Evolutionary conservation across 352 stramenopile species (phyloP), one percentile per base, ranked within the genome.

Genomic region (Pythium dissimile): DNA sequence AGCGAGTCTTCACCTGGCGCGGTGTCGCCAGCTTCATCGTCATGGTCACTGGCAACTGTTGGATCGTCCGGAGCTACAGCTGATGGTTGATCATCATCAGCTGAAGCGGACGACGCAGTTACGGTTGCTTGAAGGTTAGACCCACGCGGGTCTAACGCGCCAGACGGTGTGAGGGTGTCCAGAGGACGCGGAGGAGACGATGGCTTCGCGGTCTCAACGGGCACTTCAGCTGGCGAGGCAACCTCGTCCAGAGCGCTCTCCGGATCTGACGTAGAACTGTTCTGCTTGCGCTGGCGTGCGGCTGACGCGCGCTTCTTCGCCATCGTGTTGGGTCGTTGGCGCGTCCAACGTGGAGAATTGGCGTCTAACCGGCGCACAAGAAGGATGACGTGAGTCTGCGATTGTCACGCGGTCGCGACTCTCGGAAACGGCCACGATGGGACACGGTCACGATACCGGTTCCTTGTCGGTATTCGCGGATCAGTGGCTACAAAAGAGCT

Each of bases 51-150:
- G 41, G 41, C 2, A 7, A 7, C 26, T 35, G 15, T 27, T 16
- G 16, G 24, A 15, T 21, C 15, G 12, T 50, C 27, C n/a, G n/a
- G n/a, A n/a, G n/a, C n/a, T n/a, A n/a, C n/a, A n/a, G n/a, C n/a
- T n/a, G n/a, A n/a, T n/a, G n/a, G n/a, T n/a, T n/a, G n/a, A n/a
- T n/a, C n/a, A n/a, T n/a, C n/a, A n/a, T n/a, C n/a, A n/a, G 44
- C 18, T 1, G 44, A 24, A 3, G 5, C 18, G 10, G 28, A 41
- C 4, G 20, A 12, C 18, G 18, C 18, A 0, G 24, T 12, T 15
- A 31, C 15, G 21, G 52, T 51, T 45, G 41, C 52, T 20, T 32
- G 52, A 52, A 44, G 52, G 52, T 59, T 59, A 59, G 52, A 52
- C 51, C n/a, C n/a, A n/a, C n/a, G n/a, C n/a, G 11, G 15, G 26